These are phyloP conservation scores for Fusarium algeriense DNA, from an alignment of 2,329 filamentous ascomycete genomes.

Conservation along the genomic window DNA sequence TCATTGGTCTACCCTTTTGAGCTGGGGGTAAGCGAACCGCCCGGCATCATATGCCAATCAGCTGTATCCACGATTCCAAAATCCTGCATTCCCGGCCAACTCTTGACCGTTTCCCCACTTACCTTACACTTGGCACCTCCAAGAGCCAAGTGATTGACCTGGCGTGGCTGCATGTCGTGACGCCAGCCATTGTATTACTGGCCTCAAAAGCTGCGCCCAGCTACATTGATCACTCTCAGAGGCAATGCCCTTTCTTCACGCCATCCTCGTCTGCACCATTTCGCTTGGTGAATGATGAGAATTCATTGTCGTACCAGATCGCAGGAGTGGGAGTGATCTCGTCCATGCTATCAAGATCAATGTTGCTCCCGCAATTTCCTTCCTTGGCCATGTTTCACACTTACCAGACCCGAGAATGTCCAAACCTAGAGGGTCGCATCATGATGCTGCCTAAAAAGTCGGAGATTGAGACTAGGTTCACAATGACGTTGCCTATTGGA, in stretches of 20 bases:
- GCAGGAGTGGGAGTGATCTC: no score
- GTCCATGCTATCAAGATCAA: not conserved
- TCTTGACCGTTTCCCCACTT: not conserved
- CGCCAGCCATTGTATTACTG: not conserved
- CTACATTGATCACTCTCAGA: not conserved
- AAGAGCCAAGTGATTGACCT: not conserved
- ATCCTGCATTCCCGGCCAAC: not conserved
- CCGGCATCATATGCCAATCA: not conserved
- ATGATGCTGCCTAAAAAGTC: not conserved
- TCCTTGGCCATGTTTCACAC: not conserved
- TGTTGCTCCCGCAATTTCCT: not conserved
- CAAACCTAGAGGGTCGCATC: not conserved
- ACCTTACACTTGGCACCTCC: not conserved
- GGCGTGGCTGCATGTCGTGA: not conserved
- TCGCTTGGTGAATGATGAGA: not conserved
- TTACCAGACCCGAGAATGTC: not conserved
- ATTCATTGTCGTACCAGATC: not conserved
- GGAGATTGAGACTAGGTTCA: not conserved
- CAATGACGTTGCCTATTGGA: not conserved
- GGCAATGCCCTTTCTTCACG: fast-evolving
- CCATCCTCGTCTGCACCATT: not conserved
- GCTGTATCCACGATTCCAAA: not conserved
- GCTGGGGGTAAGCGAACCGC: not conserved
- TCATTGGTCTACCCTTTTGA: no score
- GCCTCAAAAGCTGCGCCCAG: not conserved